Evolutionary conservation across 1,284 basidiomycete genomes (phyloP).

Genomic region (Mycosarcoma maydis): DNA sequence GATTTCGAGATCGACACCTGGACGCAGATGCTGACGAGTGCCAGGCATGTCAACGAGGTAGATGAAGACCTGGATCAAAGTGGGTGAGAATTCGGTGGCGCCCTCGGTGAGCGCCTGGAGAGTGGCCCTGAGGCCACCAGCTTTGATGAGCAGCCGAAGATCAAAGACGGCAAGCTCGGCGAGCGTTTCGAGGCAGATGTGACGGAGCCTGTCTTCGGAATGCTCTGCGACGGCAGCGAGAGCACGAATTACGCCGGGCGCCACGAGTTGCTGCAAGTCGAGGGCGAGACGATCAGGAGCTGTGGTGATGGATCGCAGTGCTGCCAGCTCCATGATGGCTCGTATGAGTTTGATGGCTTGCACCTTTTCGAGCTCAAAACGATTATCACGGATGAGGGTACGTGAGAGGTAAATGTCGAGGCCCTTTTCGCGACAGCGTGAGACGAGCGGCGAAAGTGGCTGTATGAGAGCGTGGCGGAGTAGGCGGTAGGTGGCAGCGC

Average conservation of each 20-base stretch:
- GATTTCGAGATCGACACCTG: conserved; percentile 90
- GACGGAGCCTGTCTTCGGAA: conserved; percentile 85
- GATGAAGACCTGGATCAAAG: conserved; percentile 85
- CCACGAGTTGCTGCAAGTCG: conserved; percentile 63
- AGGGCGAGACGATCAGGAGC: conserved; percentile 67
- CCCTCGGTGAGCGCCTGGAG: conserved; percentile 88
- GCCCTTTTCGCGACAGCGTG: conserved; percentile 74
- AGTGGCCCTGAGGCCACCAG: conserved; percentile 87
- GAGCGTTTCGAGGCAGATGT: conserved; percentile 86
- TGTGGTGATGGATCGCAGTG: conserved; percentile 27
- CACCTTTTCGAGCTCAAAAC: conserved; percentile 85
- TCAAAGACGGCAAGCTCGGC: conserved; percentile 90
- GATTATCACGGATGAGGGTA: conserved; percentile 83
- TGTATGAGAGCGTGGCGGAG: conserved; percentile 81
- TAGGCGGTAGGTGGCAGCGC: conserved; percentile 87
- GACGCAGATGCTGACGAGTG: conserved; percentile 80
- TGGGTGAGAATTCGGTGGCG: conserved; percentile 81
- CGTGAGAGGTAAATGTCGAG: conserved; percentile 89
- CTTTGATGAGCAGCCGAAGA: conserved; percentile 80
- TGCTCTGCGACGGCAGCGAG: conserved; percentile 93
- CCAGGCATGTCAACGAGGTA: conserved; percentile 86
- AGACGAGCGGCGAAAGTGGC: conserved; percentile 67
- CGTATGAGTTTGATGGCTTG: conserved; percentile 93
- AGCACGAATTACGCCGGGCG: conserved; percentile 72
- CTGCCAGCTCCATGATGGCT: conserved; percentile 74